Base-by-base conservation (phyloP, 768 basidiomycete genomes). In the Dioszegia aurantiaca region DNA sequence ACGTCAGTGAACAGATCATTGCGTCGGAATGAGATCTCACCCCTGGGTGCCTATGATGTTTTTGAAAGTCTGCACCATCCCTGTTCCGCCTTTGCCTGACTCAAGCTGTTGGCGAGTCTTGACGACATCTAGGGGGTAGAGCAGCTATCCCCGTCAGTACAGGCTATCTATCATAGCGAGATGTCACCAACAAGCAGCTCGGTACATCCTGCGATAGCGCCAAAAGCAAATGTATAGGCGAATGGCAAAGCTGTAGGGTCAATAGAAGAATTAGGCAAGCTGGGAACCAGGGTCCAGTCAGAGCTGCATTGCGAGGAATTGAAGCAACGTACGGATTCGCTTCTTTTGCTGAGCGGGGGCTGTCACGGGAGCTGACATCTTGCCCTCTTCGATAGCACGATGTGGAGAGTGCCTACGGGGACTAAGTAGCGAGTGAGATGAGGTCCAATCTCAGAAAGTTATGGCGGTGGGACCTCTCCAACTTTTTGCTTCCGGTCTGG, bases 71-170 rank as follows among this genome's bases (percentile, higher is more conserved):
- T 89, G 87, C 23, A 95, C 80, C 68, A 98, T 83, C 5, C 92
- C 89, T 57, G 83, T 80, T 43, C 83, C 77, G 33, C 81, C 78
- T 78, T 88, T 89, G 2, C 90, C 90, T 4, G 86, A 88, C 74
- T 89, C 87, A n/a, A 99, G 82, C 75, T 99, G 95, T 86, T 97
- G 93, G 26, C 95, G 89, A 21, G 95, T 99, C 80, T 99, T 97
- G 74, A 97, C 91, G 70, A 94, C 91, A 89, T 94, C 90, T 87
- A 76, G 41, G 43, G 77, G 77, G 68, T 74, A 76, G 5, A 76
- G 59, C 4, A 69, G 55, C 69, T 70, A 37, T 39, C 33, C 11
- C n/a, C 1, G 23, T 60, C 37, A 63, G 41, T 24, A 31, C 9
- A 6, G 33, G 14, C 11, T 17, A 27, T 45, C 42, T 10, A 93